Percentiles rank a stretch among this genome's conserved stretches.
Conservation (phyloP, 2,329 filamentous ascomycete genomes). For the Microthyrium microscopicum region DNA sequence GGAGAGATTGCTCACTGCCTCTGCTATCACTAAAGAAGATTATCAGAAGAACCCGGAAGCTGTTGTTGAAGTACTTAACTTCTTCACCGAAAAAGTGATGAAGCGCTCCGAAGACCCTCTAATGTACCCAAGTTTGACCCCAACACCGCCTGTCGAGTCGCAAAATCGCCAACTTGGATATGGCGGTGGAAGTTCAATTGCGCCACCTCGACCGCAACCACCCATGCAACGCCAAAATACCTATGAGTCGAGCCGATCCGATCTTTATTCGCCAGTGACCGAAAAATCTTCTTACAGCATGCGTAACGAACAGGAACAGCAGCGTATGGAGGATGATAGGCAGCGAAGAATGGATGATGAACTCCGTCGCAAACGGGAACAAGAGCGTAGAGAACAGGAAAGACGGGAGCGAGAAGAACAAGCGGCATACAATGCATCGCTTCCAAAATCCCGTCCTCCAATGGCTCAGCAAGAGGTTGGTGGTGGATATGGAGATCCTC, state of each 20-base stretch:
- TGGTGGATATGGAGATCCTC: conserved; percentile 37
- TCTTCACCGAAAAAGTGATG: conserved; percentile 64
- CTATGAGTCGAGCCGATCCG: conserved; percentile 13
- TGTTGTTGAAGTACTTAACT: conserved; percentile 61
- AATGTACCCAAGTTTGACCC: conserved; percentile 50
- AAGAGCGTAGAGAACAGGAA: conserved; percentile 25
- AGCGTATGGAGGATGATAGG: conserved; percentile 22
- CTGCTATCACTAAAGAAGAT: conserved; percentile 94
- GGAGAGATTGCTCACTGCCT: conserved; percentile 91
- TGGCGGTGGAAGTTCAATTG: conserved; percentile 27
- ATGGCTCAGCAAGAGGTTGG: conserved; percentile 83
- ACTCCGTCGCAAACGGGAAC: conserved; percentile 14
- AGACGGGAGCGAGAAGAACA: conserved; percentile 46
- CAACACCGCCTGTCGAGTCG: conserved; percentile 41
- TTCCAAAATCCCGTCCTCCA: conserved; percentile 66
- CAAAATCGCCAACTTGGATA: conserved; percentile 34
- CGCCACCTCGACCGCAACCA: conserved; percentile 30
- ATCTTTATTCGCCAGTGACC: conserved; percentile 13
- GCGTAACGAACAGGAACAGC: conserved; percentile 22
- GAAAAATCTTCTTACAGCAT: conserved; percentile 16
- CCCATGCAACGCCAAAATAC: conserved; percentile 28
- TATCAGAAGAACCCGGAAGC: conserved; percentile 80
- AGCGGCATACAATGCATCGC: conserved; percentile 76
- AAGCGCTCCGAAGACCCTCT: conserved; percentile 57
- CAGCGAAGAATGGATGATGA: conserved; percentile 24